phyloP scores from a whole-genome alignment of 495 filamentous ascomycete species.

The Aspergillus haitiensis region DNA sequence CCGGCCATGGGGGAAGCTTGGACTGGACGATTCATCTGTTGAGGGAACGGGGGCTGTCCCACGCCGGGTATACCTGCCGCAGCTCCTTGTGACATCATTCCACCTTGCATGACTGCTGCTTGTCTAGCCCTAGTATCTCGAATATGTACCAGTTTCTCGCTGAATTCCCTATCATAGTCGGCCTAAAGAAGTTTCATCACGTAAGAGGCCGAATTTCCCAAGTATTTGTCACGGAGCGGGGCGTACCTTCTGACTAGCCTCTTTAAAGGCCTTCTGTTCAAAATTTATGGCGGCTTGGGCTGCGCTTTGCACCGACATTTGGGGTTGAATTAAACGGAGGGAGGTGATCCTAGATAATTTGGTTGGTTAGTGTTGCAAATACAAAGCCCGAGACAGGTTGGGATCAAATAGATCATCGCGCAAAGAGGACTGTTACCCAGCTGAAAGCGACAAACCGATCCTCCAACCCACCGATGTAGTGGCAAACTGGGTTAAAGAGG shows the following conservation, averaged over 20 bases:
- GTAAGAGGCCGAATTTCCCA: constrained; percentile 3
- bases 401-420: not conserved
- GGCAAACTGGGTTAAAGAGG: not conserved
- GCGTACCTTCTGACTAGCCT: constrained; percentile 45
- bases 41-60: constrained; percentile 47
- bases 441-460: too few relatives aligned
- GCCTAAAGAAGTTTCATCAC: constrained; percentile 26
- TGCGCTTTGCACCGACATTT: constrained; percentile 40
- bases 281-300: constrained; percentile 50
- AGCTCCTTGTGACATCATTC: constrained; percentile 45
- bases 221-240: constrained; percentile 4
- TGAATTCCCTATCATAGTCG: constrained; percentile 51
- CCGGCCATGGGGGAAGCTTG: constrained; percentile 52
- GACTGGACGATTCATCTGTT: constrained; percentile 54
- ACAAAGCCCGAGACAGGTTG: not conserved
- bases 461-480: too few relatives aligned
- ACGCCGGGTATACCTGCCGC: constrained; percentile 31
- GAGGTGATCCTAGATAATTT: constrained; percentile 43
- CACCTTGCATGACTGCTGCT: constrained; percentile 44
- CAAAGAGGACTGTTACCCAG: too few relatives aligned
- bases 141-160: constrained; percentile 50
- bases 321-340: constrained; percentile 52
- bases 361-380: not conserved
- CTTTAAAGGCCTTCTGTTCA: constrained; percentile 49
- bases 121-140: constrained; percentile 48